Base-by-base conservation (phyloP, 768 basidiomycete species). In the Psilocybe cubensis region DNA sequence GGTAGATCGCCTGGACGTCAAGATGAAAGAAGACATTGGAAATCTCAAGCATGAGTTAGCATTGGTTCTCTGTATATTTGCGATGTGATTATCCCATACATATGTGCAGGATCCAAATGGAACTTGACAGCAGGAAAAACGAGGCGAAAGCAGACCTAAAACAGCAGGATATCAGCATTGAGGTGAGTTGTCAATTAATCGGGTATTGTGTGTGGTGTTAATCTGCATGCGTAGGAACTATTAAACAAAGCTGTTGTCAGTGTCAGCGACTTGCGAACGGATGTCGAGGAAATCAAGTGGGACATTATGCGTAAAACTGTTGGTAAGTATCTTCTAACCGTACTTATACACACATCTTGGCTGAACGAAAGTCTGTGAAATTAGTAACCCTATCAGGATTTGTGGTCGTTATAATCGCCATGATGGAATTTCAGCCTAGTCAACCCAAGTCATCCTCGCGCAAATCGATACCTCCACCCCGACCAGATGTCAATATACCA, bases 11-110 rank as follows among this genome's bases (percentile, higher is more conserved):
- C 72, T 98, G 44, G 86, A 89, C 64, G 87, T 89, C 40, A 96
- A 92, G 75, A 90, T 99, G 86, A 96, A 96, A 74, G 94, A 97
- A 71, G 93, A 96, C 61, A 75, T 98, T 21, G 86, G 83, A 14
- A 89, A 83, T 43, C 78, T 99, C 63, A 94, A 92, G 72, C 96
- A 98, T 67, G 96, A 98, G 95, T 96, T 63, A 54, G 89, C 84
- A 44, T 41, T 35, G 21, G 42, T 38, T 57, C 31, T n/a, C n/a
- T n/a, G n/a, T n/a, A n/a, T n/a, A 40, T 44, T 7, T 25, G 24
- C 40, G 9, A 41, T 21, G 25, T 54, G 49, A 42, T 24, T 6
- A 20, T 52, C 11, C 56, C 45, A 51, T 45, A 57, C 50, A 14
- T 25, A 12, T 49, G 42, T 47, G n/a, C 41, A 97, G 95, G 67